These are phyloP conservation scores for Sedum album DNA, from an alignment of 164 flowering plant genomes.

Conservation along the genomic window DNA sequence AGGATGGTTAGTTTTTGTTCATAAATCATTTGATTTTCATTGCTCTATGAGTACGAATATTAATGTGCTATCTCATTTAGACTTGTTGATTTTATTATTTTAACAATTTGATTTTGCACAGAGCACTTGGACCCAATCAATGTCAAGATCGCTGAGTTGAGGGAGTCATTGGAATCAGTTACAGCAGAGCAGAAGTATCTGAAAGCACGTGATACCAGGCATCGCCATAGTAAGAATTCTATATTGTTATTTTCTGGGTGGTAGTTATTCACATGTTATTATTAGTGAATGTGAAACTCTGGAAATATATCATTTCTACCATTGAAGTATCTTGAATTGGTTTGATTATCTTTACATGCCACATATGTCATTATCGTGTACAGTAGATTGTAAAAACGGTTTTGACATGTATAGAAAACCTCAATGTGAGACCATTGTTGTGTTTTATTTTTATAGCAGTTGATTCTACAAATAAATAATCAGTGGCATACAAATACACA, in stretches of 20 bases:
- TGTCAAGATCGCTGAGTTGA: constrained; percentile 13
- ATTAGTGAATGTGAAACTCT: too few species aligned
- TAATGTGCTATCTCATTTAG: background rate
- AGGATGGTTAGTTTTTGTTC: constrained; percentile 12
- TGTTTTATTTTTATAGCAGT: background rate
- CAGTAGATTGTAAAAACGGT: background rate
- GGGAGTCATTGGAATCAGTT: constrained; percentile 14
- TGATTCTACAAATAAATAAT: background rate
- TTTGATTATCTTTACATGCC: background rate
- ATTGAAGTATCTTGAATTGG: background rate
- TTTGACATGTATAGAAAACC: background rate
- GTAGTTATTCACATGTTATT: background rate
- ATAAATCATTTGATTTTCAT: background rate
- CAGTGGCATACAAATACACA: background rate
- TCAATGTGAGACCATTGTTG: background rate
- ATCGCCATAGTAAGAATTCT: constrained; percentile 12
- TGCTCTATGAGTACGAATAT: too few species aligned
- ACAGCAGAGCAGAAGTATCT: constrained; percentile 14
- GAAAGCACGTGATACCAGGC: constrained; percentile 14
- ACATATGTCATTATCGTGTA: background rate
- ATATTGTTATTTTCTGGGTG: background rate
- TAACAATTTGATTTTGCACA: background rate
- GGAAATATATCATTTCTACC: background rate
- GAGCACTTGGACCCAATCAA: constrained; percentile 15
- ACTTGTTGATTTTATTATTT: background rate